Conservation (phyloP, 1,139 yeast species). For the Sugiyamaella japonica region DNA sequence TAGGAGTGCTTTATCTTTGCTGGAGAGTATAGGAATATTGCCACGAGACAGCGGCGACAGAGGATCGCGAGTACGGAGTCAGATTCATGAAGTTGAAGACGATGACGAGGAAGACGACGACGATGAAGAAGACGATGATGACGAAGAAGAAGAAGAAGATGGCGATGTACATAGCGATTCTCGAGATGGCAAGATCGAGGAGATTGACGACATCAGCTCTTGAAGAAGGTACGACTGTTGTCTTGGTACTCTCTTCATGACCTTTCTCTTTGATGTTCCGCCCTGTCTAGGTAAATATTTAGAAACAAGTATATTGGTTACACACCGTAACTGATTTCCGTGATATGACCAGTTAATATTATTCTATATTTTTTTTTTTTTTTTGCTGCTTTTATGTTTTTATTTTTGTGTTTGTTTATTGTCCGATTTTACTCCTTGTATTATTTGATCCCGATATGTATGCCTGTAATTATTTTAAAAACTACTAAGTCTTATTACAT, state of each 20-base stretch:
- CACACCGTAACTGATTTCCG: neutral
- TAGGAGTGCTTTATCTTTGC: slow-evolving; percentile 23
- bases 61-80: slow-evolving; percentile 14
- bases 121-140: slow-evolving; percentile 15
- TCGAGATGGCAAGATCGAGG: slow-evolving; percentile 4
- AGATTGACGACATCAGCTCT: slow-evolving; percentile 5
- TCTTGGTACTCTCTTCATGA: neutral
- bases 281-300: neutral
- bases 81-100: slow-evolving; percentile 19
- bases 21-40: slow-evolving; percentile 23
- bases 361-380: neutral
- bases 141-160: neutral
- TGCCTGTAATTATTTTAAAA: slow-evolving; percentile 11
- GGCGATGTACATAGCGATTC: neutral
- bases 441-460: slow-evolving; percentile 14
- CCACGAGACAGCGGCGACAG: slow-evolving; percentile 3
- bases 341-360: neutral
- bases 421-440: slow-evolving; percentile 8
- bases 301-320: slow-evolving; percentile 2
- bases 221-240: neutral
- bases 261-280: neutral
- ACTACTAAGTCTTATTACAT: neutral
- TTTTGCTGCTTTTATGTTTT: slow-evolving; percentile 3
- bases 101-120: slow-evolving; percentile 22
- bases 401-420: slow-evolving; percentile 2